Evolutionary conservation across 805 yeast genomes (phyloP).

Genomic region (Myxozyma nipponensis): DNA sequence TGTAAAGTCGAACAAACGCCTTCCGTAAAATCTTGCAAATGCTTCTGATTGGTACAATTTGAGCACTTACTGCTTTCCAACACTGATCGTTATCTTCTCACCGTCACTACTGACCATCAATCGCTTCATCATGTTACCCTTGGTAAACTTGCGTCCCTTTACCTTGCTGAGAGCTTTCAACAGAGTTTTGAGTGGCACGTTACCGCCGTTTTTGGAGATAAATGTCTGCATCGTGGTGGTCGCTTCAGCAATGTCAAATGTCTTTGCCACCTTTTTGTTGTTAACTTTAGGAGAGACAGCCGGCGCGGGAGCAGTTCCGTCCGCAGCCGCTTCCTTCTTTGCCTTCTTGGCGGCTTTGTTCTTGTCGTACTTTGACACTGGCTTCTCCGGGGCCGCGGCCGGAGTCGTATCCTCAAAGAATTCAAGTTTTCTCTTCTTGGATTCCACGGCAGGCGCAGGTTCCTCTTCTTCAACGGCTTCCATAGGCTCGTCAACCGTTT

Average conservation of each 20-base stretch:
- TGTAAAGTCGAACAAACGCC: too few relatives aligned
- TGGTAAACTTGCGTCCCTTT: neutral
- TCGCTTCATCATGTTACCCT: neutral
- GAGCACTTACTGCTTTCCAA: neutral
- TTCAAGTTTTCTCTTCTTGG: neutral
- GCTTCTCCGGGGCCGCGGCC: neutral
- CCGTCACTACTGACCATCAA: neutral
- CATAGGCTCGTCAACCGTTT: constrained; percentile 14
- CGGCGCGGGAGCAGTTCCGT: neutral
- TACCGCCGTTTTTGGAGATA: neutral
- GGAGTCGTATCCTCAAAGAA: neutral
- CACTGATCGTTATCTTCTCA: neutral
- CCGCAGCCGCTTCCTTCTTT: neutral
- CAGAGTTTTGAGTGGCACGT: neutral
- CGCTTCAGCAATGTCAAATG: neutral
- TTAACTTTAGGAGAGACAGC: neutral
- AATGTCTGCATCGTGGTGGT: neutral
- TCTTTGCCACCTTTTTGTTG: neutral
- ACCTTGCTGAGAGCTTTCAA: neutral
- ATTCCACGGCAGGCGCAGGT: neutral
- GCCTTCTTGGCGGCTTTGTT: neutral
- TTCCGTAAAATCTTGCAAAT: too few relatives aligned
- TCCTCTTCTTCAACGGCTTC: constrained; percentile 5
- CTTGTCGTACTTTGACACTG: neutral
- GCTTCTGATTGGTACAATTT: too few relatives aligned